Evolutionary conservation across 1,284 basidiomycete species (phyloP).

Genomic region (Sporisorium sorghi): DNA sequence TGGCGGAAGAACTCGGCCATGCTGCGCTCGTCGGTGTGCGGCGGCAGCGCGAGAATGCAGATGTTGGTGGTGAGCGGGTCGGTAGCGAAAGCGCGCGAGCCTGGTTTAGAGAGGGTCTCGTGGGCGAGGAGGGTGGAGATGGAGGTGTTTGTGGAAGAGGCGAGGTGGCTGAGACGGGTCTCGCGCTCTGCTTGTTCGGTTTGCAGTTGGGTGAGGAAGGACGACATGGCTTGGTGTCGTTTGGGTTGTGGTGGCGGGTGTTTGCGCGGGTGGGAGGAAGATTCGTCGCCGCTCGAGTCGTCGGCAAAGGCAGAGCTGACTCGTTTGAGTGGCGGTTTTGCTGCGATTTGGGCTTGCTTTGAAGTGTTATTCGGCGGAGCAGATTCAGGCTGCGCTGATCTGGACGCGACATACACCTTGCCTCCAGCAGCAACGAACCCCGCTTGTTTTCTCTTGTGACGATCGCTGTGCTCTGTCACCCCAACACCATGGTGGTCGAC

Average conservation of each 20-base stretch:
- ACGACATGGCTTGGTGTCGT: constrained; percentile 47
- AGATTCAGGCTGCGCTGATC: background rate
- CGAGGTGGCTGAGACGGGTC: constrained; percentile 74
- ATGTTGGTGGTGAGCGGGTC: constrained; percentile 91
- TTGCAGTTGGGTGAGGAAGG: constrained; percentile 56
- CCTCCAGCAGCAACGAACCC: constrained; percentile 57
- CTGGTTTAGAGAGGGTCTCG: constrained; percentile 79
- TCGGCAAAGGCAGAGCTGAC: constrained; percentile 35
- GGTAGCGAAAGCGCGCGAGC: constrained; percentile 82
- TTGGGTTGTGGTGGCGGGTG: constrained; percentile 40
- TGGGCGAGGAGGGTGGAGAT: constrained; percentile 72
- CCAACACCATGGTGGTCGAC: constrained; percentile 8
- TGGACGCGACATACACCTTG: constrained; percentile 32
- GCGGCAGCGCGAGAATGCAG: constrained; percentile 85
- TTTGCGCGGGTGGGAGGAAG: constrained; percentile 1
- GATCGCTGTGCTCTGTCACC: background rate
- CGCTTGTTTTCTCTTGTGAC: constrained; percentile 6
- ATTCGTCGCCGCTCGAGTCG: constrained; percentile 30
- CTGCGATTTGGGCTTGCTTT: background rate
- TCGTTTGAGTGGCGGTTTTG: constrained; percentile 8
- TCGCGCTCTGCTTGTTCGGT: constrained; percentile 87
- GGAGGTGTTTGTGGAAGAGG: constrained; percentile 29
- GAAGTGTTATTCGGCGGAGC: background rate
- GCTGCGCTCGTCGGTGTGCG: constrained; percentile 82
- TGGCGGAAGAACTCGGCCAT: constrained; percentile 86